phyloP scores from a whole-genome alignment of 1,284 basidiomycete genomes.

The Tausonia pullulans region DNA sequence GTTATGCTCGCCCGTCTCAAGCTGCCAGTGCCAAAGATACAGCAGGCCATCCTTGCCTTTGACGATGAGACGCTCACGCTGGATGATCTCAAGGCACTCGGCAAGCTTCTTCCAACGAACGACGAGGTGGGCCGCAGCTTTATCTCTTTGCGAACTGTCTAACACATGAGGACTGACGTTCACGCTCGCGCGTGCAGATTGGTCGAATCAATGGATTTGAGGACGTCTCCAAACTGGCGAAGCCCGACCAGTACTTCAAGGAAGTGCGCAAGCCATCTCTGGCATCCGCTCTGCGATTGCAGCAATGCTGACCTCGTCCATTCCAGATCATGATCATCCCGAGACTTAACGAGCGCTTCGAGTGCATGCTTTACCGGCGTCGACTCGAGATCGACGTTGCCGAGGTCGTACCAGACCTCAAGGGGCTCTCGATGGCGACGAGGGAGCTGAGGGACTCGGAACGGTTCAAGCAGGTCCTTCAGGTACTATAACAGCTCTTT shows the following conservation, averaged over 20 bases:
- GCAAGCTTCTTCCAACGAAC: constrained; percentile 57
- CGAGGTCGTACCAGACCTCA: constrained; percentile 71
- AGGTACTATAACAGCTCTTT: constrained; percentile 37
- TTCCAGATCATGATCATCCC: constrained; percentile 65
- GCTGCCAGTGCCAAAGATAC: constrained; percentile 50
- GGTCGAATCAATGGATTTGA: constrained; percentile 53
- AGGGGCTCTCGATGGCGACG: constrained; percentile 60
- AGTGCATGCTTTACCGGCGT: constrained; percentile 70
- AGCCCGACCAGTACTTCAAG: constrained; percentile 72
- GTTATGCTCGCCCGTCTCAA: constrained; percentile 73
- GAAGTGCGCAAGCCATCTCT: constrained; percentile 41
- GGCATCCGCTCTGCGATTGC: constrained; percentile 8
- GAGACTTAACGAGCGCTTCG: constrained; percentile 56
- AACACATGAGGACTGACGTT: background rate
- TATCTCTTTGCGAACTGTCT: background rate
- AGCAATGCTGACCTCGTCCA: constrained; percentile 8
- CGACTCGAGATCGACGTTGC: constrained; percentile 70
- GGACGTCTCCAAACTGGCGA: constrained; percentile 58
- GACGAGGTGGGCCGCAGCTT: constrained; percentile 50
- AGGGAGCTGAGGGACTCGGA: constrained; percentile 57
- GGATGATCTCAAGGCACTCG: constrained; percentile 62
- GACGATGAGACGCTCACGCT: constrained; percentile 54
- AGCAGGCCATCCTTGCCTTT: constrained; percentile 53
- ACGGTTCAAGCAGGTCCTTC: constrained; percentile 58
- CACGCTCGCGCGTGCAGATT: constrained; percentile 36